Evolutionary conservation across 257 asterid species (phyloP).

Genomic region (Penstemon davidsonii): DNA sequence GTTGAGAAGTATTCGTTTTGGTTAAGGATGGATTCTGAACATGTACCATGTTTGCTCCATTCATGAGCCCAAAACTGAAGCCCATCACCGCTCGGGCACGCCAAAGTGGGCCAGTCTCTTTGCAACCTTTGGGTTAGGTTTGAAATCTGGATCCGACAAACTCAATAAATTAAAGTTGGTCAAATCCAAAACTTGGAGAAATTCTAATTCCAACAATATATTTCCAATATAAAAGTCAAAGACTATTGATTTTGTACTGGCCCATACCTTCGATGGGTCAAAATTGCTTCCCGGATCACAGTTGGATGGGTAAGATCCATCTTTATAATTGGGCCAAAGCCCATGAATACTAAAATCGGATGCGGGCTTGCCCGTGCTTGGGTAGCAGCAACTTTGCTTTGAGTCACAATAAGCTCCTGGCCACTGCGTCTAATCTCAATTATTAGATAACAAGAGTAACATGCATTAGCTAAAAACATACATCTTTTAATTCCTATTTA

Average conservation of each 20-base stretch:
- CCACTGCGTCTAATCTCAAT: conserved; percentile 34
- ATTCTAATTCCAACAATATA: background rate
- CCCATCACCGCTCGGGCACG: conserved; percentile 43
- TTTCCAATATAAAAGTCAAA: background rate
- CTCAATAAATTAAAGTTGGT: background rate
- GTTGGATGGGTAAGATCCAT: conserved; percentile 52
- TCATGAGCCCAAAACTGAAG: conserved; percentile 46
- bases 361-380: conserved; percentile 51
- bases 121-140: conserved; percentile 34
- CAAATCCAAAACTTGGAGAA: background rate
- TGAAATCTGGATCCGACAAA: conserved; percentile 24
- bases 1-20: conserved; percentile 40
- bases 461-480: no score
- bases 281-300: conserved; percentile 35
- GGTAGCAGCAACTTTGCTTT: conserved; percentile 48
- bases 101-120: conserved; percentile 44
- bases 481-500: no score
- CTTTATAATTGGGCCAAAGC: conserved; percentile 52
- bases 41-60: conserved; percentile 55
- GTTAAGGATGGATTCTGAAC: conserved; percentile 35
- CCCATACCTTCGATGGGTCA: conserved; percentile 33
- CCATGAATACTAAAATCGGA: conserved; percentile 58
- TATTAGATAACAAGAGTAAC: no score
- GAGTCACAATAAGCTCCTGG: conserved; percentile 54
- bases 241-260: background rate